These are phyloP conservation scores for Sherardia arvensis DNA, from an alignment of 257 asterid species.

Conservation along the genomic window DNA sequence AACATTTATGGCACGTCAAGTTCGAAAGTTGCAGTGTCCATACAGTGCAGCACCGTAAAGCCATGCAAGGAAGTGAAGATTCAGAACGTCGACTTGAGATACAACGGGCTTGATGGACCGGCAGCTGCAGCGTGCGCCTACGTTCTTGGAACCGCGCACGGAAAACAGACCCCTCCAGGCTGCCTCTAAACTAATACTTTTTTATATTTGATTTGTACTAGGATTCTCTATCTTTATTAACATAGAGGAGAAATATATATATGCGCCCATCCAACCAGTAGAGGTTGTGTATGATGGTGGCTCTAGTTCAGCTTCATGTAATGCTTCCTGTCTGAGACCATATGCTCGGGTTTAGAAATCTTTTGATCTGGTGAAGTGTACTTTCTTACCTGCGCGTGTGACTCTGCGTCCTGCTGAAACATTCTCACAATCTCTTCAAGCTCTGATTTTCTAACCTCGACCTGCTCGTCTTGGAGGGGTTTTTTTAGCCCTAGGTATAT, in stretches of 20 bases:
- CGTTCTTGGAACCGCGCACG: conserved; percentile 37
- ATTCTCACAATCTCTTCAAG: not conserved
- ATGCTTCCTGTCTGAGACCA: not conserved
- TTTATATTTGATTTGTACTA: not conserved
- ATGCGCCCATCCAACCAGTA: not conserved
- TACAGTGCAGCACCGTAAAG: conserved; percentile 33
- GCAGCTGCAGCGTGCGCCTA: conserved; percentile 34
- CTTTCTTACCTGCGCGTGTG: not conserved
- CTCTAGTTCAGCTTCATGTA: not conserved
- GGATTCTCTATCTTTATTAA: not conserved
- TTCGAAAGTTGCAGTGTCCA: conserved; percentile 32
- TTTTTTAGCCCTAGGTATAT: not conserved
- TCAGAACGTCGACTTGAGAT: conserved; percentile 32
- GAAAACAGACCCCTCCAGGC: conserved; percentile 35
- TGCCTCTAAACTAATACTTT: conserved; percentile 30
- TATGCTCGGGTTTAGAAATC: not conserved
- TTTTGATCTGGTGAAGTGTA: not conserved
- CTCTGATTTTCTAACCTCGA: not conserved
- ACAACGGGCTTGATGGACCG: conserved; percentile 27
- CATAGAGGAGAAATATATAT: not conserved
- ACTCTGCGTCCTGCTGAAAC: not conserved
- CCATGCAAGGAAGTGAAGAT: conserved; percentile 54
- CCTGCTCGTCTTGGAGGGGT: not conserved
- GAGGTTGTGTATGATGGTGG: not conserved
- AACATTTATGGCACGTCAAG: conserved; percentile 52